Base-by-base conservation (phyloP, 176 grass and related monocot genomes). In the Typha latifolia region DNA sequence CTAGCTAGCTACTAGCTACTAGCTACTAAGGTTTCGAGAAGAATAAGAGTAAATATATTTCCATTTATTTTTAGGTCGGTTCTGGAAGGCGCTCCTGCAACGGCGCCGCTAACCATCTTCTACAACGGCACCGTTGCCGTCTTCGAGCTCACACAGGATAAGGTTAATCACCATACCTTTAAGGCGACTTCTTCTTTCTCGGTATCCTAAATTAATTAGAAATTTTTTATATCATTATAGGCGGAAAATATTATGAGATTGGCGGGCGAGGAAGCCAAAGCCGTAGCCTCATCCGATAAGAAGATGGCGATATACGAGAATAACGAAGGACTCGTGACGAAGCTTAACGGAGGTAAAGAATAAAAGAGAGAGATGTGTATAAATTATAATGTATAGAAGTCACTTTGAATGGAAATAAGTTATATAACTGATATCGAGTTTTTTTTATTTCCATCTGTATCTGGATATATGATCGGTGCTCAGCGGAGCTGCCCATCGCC, bases 41-140 rank as follows among this genome's bases (percentile, higher is more conserved):
- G 13, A 6, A 4, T 59, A 21, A 10, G 1, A 9, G 1, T 55
- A 55, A 7, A 18, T 55, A 59, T 59, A 59, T 16, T 8, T 63
- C 37, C 63, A 49, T 27, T 12, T 37, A 13, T 31, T 12, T 37
- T 18, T 49, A 73, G 71, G 48, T 16, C 48, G 43, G 15, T 4
- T 13, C 5, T 12, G 2, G 69, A 27, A 19, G 47, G 9, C 22
- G 32, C 8, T 32, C 6, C 47, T 0, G 59, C 0, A 6, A 31
- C 71, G 14, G 57, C 71, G 59, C 71, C 71, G 6, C 32, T 73
- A 14, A 73, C 71, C 47, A 73, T 73, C 47, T 64, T 73, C 19
- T 73, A 73, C 71, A 32, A 73, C 8, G 71, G 71, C 48, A 64
- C 43, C 12, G 59, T 73, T 4, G 2, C 47, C 23, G 71, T 73